phyloP scores from a whole-genome alignment of 768 basidiomycete genomes.

The Tricholoma terreum region DNA sequence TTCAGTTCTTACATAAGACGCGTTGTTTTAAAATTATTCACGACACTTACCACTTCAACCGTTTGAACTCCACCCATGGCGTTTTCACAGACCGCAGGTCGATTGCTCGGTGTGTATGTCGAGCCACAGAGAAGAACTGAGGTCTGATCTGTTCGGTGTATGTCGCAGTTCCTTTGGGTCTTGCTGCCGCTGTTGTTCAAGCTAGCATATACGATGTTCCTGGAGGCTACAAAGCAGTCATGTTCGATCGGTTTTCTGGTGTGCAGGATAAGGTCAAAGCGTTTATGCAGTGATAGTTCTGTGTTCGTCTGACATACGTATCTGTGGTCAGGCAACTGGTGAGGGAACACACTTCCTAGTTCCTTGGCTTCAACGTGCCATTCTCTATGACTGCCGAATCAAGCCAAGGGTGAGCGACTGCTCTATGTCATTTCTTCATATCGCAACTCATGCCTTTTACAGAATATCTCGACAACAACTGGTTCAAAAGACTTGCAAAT shows the following conservation, averaged over 20 bases:
- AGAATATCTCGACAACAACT: constrained; percentile 99
- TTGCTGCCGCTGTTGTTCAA: constrained; percentile 42
- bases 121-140: neutral
- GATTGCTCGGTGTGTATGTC: constrained; percentile 43
- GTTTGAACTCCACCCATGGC: constrained; percentile 37
- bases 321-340: constrained; percentile 60
- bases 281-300: neutral
- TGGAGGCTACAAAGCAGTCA: constrained; percentile 90
- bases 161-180: constrained; percentile 43
- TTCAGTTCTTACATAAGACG: neutral
- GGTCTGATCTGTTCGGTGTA: neutral
- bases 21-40: constrained; percentile 1
- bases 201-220: constrained; percentile 74
- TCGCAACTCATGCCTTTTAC: constrained; percentile 9
- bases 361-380: constrained; percentile 94
- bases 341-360: constrained; percentile 97
- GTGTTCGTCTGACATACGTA: constrained; percentile 3
- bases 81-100: constrained; percentile 44
- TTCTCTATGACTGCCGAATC: constrained; percentile 95
- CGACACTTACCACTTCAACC: neutral
- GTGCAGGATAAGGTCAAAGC: constrained; percentile 70
- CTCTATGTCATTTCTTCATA: neutral
- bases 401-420: constrained; percentile 76
- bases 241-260: constrained; percentile 97
- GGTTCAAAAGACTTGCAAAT: constrained; percentile 99